Evolutionary conservation across 2,329 filamentous ascomycete species (phyloP), one percentile per base, ranked within the genome.

Genomic region (Escovopsis sp.): DNA sequence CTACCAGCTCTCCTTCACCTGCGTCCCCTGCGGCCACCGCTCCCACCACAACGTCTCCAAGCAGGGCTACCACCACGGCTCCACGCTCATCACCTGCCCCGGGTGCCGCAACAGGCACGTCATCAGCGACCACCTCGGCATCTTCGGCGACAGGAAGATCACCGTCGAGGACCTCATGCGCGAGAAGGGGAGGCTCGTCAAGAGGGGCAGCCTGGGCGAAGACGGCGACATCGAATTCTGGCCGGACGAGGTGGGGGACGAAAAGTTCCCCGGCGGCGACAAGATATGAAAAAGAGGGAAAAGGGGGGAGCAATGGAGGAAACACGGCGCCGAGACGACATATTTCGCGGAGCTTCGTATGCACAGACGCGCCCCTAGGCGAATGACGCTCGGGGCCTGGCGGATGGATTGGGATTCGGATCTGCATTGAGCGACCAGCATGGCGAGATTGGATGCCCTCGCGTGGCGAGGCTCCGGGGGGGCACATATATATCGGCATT

Each of bases 211-310:
- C 26, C 57, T 88, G 30, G 77, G 82, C 41, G 75, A 78, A 50
- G 80, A 88, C 50, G 86, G 85, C n/a, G 84, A 94, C 57, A 66
- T 95, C 39, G 89, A 96, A 60, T 91, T 95, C 52, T 94, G 87
- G 82, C 81, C 84, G 28, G 85, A 94, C 49, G 77, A 79, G 12
- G 63, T 42, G 2, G 32, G 44, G 7, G 32, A 10, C 3, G 42
- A 51, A 40, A 46, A 52, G 36, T 3, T 23, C 6, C 23, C 4
- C 4, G 23, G 23, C 23, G 4, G 4, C 42, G 47, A 32, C 49
- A 49, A 23, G 49, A 49, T 26, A 47, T 50, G 15, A 48, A 37
- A 35, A 23, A 43, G 12, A n/a, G 12, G 11, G n/a, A 11, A 11
- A 7, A 15, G n/a, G 32, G n/a, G n/a, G 10, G 12, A 11, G 4